phyloP scores from a whole-genome alignment of 495 filamentous ascomycete genomes.

The Daldinia grandis region DNA sequence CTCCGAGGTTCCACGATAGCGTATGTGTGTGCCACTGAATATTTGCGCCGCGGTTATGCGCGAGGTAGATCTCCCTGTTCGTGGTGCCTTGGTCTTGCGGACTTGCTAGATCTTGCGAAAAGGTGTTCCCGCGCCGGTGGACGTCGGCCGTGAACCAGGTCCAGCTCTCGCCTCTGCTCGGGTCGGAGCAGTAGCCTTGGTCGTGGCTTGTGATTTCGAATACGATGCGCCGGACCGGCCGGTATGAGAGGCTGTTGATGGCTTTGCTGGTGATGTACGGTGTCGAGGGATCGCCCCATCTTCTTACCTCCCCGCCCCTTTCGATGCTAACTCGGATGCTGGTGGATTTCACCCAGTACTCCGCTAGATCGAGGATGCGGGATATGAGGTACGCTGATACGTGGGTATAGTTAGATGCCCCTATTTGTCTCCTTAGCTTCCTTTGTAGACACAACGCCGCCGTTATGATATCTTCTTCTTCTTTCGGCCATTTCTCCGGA shows the following conservation, averaged over 20 bases:
- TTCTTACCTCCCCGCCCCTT: slow-evolving; percentile 20
- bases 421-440: slow-evolving; percentile 4
- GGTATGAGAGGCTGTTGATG: slow-evolving; percentile 10
- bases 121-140: slow-evolving; percentile 26
- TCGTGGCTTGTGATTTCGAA: slow-evolving; percentile 39
- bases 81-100: slow-evolving; percentile 15
- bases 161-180: slow-evolving; percentile 25
- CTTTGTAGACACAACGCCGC: slow-evolving; percentile 25
- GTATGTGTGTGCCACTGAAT: slow-evolving; percentile 21
- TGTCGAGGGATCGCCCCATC: slow-evolving; percentile 30
- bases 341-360: slow-evolving; percentile 36
- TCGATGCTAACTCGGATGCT: slow-evolving; percentile 29
- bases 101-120: slow-evolving; percentile 15
- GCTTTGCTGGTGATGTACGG: slow-evolving; percentile 31
- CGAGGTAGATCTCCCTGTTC: slow-evolving; percentile 30
- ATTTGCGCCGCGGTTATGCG: slow-evolving; percentile 28
- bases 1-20: slow-evolving; percentile 20
- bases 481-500: slow-evolving; percentile 18
- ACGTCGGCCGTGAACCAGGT: slow-evolving; percentile 39
- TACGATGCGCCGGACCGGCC: slow-evolving; percentile 29
- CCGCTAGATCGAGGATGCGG: slow-evolving; percentile 35
- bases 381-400: slow-evolving; percentile 3
- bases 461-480: slow-evolving; percentile 23
- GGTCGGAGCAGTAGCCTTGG: slow-evolving; percentile 34
- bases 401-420: not conserved